Conservation (phyloP, 345 rosid species). For the Gossypium bickii region DNA sequence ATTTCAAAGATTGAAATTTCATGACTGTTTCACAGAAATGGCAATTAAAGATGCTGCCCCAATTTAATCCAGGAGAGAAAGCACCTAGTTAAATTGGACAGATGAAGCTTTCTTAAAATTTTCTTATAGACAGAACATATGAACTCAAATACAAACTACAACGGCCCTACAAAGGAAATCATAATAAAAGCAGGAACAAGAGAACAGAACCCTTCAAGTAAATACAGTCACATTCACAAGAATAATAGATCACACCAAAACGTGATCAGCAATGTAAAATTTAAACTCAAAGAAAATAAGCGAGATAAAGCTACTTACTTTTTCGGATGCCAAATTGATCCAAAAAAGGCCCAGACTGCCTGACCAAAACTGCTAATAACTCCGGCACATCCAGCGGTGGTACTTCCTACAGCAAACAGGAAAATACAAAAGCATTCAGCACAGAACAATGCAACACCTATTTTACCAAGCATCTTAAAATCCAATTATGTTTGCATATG, state of each 20-base stretch:
- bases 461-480: constrained; percentile 1
- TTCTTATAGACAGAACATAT: not conserved
- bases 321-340: constrained; percentile 85
- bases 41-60: not conserved
- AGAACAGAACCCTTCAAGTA: not conserved
- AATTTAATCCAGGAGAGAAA: not conserved
- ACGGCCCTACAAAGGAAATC: not conserved
- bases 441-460: not conserved
- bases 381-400: constrained; percentile 83
- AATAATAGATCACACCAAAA: not conserved
- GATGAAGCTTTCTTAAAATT: not conserved
- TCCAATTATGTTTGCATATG: not conserved
- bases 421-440: constrained; percentile 13
- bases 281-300: not conserved
- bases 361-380: constrained; percentile 82
- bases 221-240: not conserved
- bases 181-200: not conserved
- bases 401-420: constrained; percentile 49
- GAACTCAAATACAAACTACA: not conserved
- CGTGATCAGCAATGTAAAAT: not conserved
- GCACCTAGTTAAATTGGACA: not conserved
- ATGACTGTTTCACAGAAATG: not conserved
- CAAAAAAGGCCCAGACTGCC: constrained; percentile 84
- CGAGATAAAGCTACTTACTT: constrained; percentile 37
- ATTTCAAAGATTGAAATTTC: not conserved